Evolutionary conservation across 2,329 filamentous ascomycete species (phyloP).

Genomic region (Cercospora brassicicola): DNA sequence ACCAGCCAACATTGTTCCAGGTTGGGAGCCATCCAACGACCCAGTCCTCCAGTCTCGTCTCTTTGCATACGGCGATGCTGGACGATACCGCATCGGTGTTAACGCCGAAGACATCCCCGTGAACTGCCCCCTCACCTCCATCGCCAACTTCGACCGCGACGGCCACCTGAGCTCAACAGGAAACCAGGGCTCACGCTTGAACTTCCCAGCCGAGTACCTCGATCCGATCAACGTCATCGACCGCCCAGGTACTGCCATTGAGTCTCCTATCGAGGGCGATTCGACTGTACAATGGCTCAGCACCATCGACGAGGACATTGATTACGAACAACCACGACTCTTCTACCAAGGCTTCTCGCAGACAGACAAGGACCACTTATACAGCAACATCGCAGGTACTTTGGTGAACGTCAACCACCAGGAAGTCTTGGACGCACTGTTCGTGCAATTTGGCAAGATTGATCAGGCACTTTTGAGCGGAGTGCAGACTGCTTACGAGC

Average conservation of each 20-base stretch:
- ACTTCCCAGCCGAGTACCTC: conserved; percentile 32
- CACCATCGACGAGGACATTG: conserved; percentile 31
- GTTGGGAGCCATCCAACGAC: conserved; percentile 53
- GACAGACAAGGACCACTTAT: conserved; percentile 31
- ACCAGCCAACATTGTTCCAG: conserved; percentile 53
- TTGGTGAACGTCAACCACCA: conserved; percentile 33
- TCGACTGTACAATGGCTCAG: conserved; percentile 29
- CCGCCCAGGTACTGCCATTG: conserved; percentile 26
- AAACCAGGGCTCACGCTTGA: conserved; percentile 33
- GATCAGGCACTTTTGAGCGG: conserved; percentile 20
- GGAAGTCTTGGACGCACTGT: conserved; percentile 27
- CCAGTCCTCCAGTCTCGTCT: conserved; percentile 53
- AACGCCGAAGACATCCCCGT: conserved; percentile 55
- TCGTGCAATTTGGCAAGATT: conserved; percentile 30
- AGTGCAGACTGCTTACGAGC: conserved; percentile 22
- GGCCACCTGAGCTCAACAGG: conserved; percentile 29
- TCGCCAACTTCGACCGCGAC: conserved; percentile 37
- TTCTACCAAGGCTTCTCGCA: conserved; percentile 33
- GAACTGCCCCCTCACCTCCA: conserved; percentile 47
- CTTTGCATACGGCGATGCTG: conserved; percentile 51
- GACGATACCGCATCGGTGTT: conserved; percentile 55
- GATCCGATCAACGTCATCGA: conserved; percentile 33
- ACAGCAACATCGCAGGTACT: conserved; percentile 36
- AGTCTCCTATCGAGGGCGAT: conserved; percentile 24
- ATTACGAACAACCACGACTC: conserved; percentile 35